Percentiles rank a stretch among this genome's conserved stretches.
Evolutionary conservation across 805 yeast species (phyloP).

Genomic region (Lipomyces yamadae): DNA sequence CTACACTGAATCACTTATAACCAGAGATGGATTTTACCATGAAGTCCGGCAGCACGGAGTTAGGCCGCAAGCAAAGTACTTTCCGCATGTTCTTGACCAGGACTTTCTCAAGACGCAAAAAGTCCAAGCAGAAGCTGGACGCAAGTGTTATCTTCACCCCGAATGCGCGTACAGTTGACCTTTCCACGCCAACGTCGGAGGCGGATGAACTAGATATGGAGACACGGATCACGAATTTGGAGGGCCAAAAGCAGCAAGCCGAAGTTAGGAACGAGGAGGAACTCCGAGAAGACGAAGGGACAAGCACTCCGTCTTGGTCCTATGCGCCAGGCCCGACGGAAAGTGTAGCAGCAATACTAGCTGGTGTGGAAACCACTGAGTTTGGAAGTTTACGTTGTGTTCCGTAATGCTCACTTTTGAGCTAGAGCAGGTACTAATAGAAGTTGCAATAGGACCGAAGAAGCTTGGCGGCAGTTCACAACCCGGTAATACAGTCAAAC

Average conservation of each 20-base stretch:
- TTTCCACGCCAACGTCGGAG: neutral
- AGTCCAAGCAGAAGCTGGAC: constrained; percentile 9
- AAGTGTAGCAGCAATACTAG: neutral
- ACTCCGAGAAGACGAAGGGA: neutral
- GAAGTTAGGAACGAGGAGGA: neutral
- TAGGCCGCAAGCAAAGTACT: neutral
- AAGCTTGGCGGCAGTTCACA: neutral
- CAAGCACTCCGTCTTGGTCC: neutral
- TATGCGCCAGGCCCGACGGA: neutral
- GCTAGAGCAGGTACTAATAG: neutral
- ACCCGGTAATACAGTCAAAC: neutral
- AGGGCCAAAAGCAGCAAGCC: neutral
- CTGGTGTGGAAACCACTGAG: neutral
- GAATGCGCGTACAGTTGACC: neutral
- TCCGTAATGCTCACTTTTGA: neutral
- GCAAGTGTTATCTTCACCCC: neutral
- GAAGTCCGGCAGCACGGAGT: neutral
- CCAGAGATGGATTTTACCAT: neutral
- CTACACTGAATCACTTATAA: neutral
- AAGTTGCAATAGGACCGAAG: neutral
- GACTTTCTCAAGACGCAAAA: constrained; percentile 20
- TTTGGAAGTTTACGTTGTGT: neutral
- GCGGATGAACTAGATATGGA: neutral
- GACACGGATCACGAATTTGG: neutral
- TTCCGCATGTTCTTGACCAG: constrained; percentile 21